phyloP scores from a whole-genome alignment of 345 rosid genomes.

The Melaleuca alternifolia region DNA sequence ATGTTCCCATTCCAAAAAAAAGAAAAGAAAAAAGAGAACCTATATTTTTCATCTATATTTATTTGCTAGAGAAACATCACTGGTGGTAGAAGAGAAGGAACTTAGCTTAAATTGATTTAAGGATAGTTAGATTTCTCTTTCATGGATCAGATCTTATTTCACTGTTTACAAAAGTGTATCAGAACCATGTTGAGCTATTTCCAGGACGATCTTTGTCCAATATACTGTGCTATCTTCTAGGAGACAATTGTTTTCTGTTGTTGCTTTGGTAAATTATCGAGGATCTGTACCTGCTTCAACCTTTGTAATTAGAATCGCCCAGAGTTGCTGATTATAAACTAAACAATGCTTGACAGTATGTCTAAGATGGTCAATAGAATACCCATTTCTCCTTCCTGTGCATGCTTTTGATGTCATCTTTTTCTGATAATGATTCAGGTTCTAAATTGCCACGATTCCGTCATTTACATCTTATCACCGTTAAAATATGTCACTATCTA shows the following conservation, averaged over 20 bases:
- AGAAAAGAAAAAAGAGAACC: neutral
- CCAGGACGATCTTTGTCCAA: neutral
- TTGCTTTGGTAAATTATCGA: neutral
- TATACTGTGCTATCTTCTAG: neutral
- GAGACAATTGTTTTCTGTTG: neutral
- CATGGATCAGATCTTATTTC: neutral
- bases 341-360: neutral
- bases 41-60: neutral
- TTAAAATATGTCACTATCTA: slow-evolving; percentile 82
- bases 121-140: neutral
- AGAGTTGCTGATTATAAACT: neutral
- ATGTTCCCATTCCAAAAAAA: neutral
- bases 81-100: neutral
- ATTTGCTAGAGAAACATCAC: neutral
- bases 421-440: slow-evolving; percentile 42
- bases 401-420: neutral
- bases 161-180: neutral
- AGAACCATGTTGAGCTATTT: neutral
- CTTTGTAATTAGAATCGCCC: neutral
- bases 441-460: slow-evolving; percentile 93
- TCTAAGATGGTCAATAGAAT: neutral
- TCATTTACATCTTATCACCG: slow-evolving; percentile 86
- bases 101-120: neutral
- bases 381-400: neutral
- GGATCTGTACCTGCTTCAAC: neutral